Evolutionary conservation across 495 filamentous ascomycete genomes (phyloP).

Genomic region (Hypoxylon intermedium): DNA sequence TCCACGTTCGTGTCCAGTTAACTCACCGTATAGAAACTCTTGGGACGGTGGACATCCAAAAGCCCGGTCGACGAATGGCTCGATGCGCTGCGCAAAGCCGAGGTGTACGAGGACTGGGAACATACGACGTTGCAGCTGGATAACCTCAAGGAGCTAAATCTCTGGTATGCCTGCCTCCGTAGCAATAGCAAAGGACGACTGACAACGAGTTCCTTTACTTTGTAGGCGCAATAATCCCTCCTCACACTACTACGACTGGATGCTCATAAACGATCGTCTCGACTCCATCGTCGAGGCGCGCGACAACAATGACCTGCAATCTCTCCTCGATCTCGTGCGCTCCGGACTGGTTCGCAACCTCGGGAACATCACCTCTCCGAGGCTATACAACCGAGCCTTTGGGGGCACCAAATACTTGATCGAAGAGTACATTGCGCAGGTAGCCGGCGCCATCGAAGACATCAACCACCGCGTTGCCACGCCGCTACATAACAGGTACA

Average conservation of each 20-base stretch:
- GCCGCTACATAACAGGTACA: slow-evolving; percentile 34
- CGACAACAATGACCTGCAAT: slow-evolving; percentile 77
- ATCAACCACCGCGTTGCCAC: slow-evolving; percentile 60
- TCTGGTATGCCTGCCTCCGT: slow-evolving; percentile 82
- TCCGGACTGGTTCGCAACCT: slow-evolving; percentile 89
- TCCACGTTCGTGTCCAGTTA: no score
- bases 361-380: slow-evolving; percentile 86
- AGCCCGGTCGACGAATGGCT: slow-evolving; percentile 61
- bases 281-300: slow-evolving; percentile 74
- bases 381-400: slow-evolving; percentile 84
- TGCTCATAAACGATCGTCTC: slow-evolving; percentile 80
- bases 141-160: slow-evolving; percentile 74
- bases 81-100: slow-evolving; percentile 66
- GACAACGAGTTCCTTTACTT: slow-evolving; percentile 7
- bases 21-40: no score
- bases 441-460: slow-evolving; percentile 79
- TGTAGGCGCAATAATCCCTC: slow-evolving; percentile 79
- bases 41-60: slow-evolving; percentile 62
- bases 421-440: slow-evolving; percentile 87
- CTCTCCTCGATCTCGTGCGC: slow-evolving; percentile 78
- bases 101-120: slow-evolving; percentile 83
- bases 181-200: slow-evolving; percentile 18
- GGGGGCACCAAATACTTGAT: slow-evolving; percentile 89
- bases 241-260: slow-evolving; percentile 86
- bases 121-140: slow-evolving; percentile 80